Conservation (phyloP, 345 rosid species). For the Nephelium lappaceum region DNA sequence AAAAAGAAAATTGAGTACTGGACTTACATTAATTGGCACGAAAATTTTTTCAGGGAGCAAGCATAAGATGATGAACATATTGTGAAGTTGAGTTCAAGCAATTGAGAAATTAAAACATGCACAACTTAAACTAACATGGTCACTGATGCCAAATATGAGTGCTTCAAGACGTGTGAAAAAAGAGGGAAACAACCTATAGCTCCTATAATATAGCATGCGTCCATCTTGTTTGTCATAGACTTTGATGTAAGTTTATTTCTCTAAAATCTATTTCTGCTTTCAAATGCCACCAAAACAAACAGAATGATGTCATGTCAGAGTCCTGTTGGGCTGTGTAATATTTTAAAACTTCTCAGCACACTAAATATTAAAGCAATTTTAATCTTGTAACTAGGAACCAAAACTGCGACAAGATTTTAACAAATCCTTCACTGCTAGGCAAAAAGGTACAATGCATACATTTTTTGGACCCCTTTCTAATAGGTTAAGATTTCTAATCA, state of each 20-base stretch:
- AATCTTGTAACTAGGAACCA: not conserved
- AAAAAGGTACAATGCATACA: not conserved
- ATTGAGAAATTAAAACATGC: not conserved
- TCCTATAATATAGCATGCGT: not conserved
- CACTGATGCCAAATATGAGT: not conserved
- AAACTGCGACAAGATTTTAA: not conserved
- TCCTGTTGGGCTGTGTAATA: not conserved
- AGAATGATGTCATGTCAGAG: not conserved
- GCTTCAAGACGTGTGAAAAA: conserved; percentile 3
- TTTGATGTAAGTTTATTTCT: not conserved
- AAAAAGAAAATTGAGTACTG: not conserved
- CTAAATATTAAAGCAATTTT: not conserved
- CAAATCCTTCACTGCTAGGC: not conserved
- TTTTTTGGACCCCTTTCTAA: not conserved
- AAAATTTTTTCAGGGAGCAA: not conserved
- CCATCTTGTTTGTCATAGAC: not conserved
- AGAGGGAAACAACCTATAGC: not conserved
- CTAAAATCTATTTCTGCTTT: not conserved
- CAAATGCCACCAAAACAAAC: not conserved
- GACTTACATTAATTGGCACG: not conserved
- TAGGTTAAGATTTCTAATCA: not conserved
- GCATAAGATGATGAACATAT: not conserved
- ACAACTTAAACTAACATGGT: not conserved
- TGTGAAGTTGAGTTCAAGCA: not conserved
- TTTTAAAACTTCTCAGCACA: not conserved